phyloP scores from a whole-genome alignment of 1,284 basidiomycete genomes.

The Cryptococcus wingfieldii region DNA sequence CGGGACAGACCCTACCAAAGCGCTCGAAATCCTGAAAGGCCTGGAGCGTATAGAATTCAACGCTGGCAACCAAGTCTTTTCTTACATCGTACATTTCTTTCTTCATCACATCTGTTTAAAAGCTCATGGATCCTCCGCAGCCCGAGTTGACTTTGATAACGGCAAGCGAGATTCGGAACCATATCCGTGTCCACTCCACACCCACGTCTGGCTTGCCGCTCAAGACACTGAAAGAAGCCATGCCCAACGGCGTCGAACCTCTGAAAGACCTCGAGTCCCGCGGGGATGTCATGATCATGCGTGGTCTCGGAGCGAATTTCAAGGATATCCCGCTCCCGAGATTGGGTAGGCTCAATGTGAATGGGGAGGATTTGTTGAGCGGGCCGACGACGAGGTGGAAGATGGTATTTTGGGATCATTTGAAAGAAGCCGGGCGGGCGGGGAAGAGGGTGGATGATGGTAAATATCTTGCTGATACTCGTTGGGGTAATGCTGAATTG shows the following conservation, averaged over 20 bases:
- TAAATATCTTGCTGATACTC: constrained; percentile 15
- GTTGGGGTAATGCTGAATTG: not conserved
- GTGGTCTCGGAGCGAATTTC: constrained; percentile 33
- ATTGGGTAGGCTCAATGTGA: constrained; percentile 39
- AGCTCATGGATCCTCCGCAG: constrained; percentile 13
- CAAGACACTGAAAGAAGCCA: constrained; percentile 31
- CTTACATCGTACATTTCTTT: constrained; percentile 37
- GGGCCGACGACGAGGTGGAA: constrained; percentile 37
- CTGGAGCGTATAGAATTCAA: constrained; percentile 42
- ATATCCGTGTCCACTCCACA: constrained; percentile 41
- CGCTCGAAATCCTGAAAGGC: constrained; percentile 38
- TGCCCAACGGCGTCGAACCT: constrained; percentile 20
- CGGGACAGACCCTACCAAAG: constrained; percentile 24
- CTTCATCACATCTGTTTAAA: not conserved
- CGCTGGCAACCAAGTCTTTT: constrained; percentile 40
- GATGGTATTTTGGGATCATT: constrained; percentile 45
- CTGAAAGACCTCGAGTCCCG: constrained; percentile 35
- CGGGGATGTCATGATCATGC: constrained; percentile 43
- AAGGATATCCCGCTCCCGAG: constrained; percentile 40
- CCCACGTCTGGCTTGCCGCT: constrained; percentile 29
- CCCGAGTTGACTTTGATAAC: constrained; percentile 38
- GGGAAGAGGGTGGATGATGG: constrained; percentile 41
- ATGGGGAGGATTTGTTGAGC: constrained; percentile 30
- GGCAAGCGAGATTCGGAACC: constrained; percentile 30
- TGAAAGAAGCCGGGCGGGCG: constrained; percentile 36